phyloP scores from a whole-genome alignment of 1,284 basidiomycete genomes.

The Pseudozyma flocculosa region DNA sequence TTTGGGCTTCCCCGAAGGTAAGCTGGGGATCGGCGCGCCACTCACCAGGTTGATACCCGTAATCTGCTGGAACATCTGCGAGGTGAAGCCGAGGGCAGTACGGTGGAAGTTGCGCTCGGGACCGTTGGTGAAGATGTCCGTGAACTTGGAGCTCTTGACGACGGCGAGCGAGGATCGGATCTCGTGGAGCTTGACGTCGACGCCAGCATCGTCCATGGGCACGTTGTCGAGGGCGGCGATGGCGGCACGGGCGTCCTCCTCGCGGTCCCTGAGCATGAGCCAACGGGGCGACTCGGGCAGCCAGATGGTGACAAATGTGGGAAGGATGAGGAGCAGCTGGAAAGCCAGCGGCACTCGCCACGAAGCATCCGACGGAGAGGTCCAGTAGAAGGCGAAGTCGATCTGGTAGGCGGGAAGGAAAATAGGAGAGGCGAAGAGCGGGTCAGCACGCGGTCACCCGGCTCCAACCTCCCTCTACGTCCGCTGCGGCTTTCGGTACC shows the following conservation, averaged over 20 bases:
- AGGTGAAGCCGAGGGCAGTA: slow-evolving; percentile 45
- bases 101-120: slow-evolving; percentile 54
- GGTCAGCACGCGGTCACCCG: too few relatives aligned
- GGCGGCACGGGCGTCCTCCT: slow-evolving; percentile 44
- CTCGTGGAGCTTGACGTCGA: slow-evolving; percentile 43
- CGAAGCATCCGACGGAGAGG: slow-evolving; percentile 32
- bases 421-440: neutral
- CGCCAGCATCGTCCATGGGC: slow-evolving; percentile 34
- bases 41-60: slow-evolving; percentile 46
- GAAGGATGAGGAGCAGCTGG: slow-evolving; percentile 54
- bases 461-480: too few relatives aligned
- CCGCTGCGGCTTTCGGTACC: too few relatives aligned
- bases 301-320: slow-evolving; percentile 54
- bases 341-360: slow-evolving; percentile 54
- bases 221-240: slow-evolving; percentile 48
- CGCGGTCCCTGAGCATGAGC: slow-evolving; percentile 48
- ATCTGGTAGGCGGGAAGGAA: slow-evolving; percentile 52
- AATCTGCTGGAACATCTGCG: slow-evolving; percentile 57
- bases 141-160: slow-evolving; percentile 21
- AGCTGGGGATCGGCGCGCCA: too few relatives aligned
- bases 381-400: slow-evolving; percentile 52
- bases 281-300: slow-evolving; percentile 56
- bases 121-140: slow-evolving; percentile 52
- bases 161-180: slow-evolving; percentile 41
- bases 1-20: too few relatives aligned